phyloP scores from a whole-genome alignment of 225 moss, liverwort and hornwort genomes.

The Pseudoscleropodium purum region DNA sequence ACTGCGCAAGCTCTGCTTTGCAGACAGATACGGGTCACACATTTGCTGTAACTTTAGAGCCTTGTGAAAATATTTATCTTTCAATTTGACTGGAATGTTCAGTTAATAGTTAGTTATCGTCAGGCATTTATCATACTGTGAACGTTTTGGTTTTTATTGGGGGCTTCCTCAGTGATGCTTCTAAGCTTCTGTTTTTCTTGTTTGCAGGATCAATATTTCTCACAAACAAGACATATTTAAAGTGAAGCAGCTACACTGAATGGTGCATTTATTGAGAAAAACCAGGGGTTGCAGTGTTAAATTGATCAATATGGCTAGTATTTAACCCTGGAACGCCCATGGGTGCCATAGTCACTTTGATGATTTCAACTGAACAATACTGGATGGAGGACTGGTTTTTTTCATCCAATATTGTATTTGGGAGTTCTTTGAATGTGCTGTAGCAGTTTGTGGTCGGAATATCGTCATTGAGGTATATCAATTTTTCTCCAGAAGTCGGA shows the following conservation, averaged over 20 bases:
- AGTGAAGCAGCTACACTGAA: neutral
- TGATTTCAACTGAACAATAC: neutral
- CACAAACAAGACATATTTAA: too few relatives aligned
- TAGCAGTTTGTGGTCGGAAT: neutral
- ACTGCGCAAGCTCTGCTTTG: conserved; percentile 50
- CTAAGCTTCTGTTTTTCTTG: neutral
- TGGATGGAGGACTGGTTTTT: neutral
- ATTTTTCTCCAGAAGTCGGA: neutral
- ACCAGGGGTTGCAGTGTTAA: neutral
- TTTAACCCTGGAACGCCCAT: neutral
- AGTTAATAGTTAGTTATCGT: neutral
- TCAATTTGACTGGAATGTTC: neutral
- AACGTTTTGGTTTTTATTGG: neutral
- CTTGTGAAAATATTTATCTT: neutral
- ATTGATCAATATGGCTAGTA: neutral
- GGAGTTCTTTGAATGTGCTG: neutral
- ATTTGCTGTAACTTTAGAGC: neutral
- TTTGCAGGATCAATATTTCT: neutral
- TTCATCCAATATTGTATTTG: neutral
- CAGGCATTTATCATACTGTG: neutral
- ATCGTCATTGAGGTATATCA: neutral
- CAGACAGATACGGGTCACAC: conserved; percentile 62
- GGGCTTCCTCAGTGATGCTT: neutral
- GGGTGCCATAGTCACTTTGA: neutral
- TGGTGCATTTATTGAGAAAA: neutral